Conservation (phyloP, 1,284 basidiomycete genomes). For the Cerrena zonata region DNA sequence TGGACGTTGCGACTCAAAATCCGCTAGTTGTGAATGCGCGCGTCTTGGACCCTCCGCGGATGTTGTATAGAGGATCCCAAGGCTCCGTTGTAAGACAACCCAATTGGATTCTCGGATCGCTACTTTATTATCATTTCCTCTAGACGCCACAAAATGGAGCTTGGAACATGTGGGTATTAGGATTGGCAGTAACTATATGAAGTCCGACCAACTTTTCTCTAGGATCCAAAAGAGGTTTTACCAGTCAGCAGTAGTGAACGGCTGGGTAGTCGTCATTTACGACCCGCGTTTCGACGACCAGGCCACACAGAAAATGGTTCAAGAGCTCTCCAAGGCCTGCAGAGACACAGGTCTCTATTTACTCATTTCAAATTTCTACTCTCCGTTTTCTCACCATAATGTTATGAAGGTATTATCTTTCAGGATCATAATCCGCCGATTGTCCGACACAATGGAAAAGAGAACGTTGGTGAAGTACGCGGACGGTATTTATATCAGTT, state of each 20-base stretch:
- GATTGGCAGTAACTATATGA: neutral
- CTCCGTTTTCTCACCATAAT: too few species aligned
- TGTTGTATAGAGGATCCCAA: constrained; percentile 58
- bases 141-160: constrained; percentile 55
- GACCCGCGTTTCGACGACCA: constrained; percentile 49
- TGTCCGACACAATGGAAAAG: too few species aligned
- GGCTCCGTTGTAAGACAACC: constrained; percentile 47
- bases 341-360: constrained; percentile 47
- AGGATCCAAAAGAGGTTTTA: constrained; percentile 67
- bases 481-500: too few species aligned
- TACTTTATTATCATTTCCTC: neutral
- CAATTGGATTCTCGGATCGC: neutral
- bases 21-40: constrained; percentile 55
- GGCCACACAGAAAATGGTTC: constrained; percentile 44
- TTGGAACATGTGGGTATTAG: constrained; percentile 58
- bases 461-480: too few species aligned
- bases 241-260: constrained; percentile 41
- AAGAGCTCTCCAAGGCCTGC: constrained; percentile 42
- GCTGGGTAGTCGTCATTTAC: constrained; percentile 64
- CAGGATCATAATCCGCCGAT: too few species aligned
- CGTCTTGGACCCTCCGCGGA: constrained; percentile 51
- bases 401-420: too few species aligned
- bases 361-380: too few species aligned
- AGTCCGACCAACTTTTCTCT: constrained; percentile 4
- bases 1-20: constrained; percentile 46